Base-by-base conservation (phyloP, 306 rosid species). In the Castanea crenata region DNA sequence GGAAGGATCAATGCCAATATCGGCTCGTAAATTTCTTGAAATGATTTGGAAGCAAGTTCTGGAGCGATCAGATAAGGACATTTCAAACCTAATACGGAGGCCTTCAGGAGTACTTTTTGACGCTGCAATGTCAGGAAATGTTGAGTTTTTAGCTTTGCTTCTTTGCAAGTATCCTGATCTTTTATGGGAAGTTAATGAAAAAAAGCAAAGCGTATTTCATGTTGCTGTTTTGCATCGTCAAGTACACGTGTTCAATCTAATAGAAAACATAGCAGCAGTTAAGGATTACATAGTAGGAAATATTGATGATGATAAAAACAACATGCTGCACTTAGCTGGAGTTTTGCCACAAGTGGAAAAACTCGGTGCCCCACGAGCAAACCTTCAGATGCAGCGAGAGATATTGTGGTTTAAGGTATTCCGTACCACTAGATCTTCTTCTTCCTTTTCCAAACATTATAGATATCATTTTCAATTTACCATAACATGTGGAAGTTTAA, bases 311-410 rank as follows among this genome's bases (percentile, higher is more conserved):
- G 34, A 69, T 3, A 3, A 71, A 0, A 81, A 75, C 67, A 81
- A 32, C 25, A 13, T 75, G 52, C 54, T 81, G 5, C 84, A 81
- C 76, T 9, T 75, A 2, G 80, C 80, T 58, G 80, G 78, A 3
- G 4, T 5, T 20, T 31, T 13, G 13, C 51, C 23, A n/a, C 15
- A 29, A 1, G 15, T 15, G 1, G 31, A 14, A 19, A 76, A 34
- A 49, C 46, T 51, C 21, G 18, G 35, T 13, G 44, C 25, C 6
- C 49, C 58, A 13, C 34, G 69, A 32, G 55, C 69, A 63, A 63
- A 55, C 69, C 23, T 74, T 52, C 83, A 21, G 49, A 65, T 74
- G 79, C 70, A 52, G 65, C 57, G 61, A 16, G 83, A 74, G 18
- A 0, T 23, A 1, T 7, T 2, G n/a, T 80, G 79, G 83, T 80